Evolutionary conservation across 441 rosid genomes (phyloP).

Genomic region (Populus hybrid): DNA sequence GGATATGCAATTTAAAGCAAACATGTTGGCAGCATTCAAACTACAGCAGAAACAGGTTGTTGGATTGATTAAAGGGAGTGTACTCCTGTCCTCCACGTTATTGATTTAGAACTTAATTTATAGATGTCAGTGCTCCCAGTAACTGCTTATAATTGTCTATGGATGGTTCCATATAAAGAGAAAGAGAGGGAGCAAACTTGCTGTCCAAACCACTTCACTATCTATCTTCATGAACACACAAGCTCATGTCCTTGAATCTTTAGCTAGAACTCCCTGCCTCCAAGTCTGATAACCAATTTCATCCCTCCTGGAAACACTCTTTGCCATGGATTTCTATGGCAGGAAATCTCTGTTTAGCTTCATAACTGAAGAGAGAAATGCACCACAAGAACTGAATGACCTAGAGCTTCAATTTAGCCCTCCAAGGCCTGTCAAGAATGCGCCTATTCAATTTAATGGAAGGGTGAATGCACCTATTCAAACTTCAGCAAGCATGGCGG

Average conservation of each 20-base stretch:
- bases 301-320: background rate
- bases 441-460: too few species aligned
- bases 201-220: background rate
- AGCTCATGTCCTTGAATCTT: background rate
- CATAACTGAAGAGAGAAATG: constrained; percentile 23
- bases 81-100: too few species aligned
- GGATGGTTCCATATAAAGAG: background rate
- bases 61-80: too few species aligned
- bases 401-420: too few species aligned
- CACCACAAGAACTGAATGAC: background rate
- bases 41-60: too few species aligned
- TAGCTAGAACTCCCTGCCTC: background rate
- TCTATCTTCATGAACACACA: background rate
- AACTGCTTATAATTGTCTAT: background rate
- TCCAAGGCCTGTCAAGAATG: too few species aligned
- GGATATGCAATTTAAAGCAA: too few species aligned
- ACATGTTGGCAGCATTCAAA: too few species aligned
- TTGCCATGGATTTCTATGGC: constrained; percentile 30
- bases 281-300: background rate
- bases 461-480: background rate
- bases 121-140: background rate
- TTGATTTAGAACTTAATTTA: too few species aligned
- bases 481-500: constrained; percentile 9
- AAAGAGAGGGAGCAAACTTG: background rate
- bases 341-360: constrained; percentile 19